A percentile compares a stretch with the other conserved stretches of the same genome.
These are phyloP conservation scores for Rosa chinensis DNA, from an alignment of 306 rosid genomes.

Conservation along the genomic window DNA sequence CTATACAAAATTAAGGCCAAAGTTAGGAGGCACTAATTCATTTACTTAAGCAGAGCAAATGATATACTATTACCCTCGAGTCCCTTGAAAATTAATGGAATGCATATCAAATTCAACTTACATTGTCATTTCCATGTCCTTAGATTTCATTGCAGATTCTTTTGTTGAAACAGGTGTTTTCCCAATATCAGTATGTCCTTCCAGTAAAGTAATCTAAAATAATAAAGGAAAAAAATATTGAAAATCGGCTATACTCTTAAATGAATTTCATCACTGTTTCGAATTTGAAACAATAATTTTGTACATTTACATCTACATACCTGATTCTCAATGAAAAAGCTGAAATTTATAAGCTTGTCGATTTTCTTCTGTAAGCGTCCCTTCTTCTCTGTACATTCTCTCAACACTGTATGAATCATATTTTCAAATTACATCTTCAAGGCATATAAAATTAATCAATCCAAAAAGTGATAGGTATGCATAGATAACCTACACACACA, in stretches of 20 bases:
- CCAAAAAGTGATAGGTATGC: background rate
- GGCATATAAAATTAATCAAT: background rate
- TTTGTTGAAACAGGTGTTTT: background rate
- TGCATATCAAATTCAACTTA: background rate
- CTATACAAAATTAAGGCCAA: background rate
- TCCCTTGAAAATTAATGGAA: background rate
- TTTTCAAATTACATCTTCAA: background rate
- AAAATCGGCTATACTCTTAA: background rate
- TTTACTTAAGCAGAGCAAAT: background rate
- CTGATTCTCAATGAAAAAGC: conserved; percentile 1
- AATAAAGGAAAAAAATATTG: background rate
- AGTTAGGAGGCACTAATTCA: background rate
- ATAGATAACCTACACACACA: too few relatives aligned
- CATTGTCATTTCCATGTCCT: background rate
- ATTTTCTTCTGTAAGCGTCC: background rate
- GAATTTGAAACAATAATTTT: background rate
- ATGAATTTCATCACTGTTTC: background rate
- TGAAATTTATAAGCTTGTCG: background rate
- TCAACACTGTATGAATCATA: background rate
- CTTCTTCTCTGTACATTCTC: background rate
- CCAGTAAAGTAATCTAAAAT: background rate
- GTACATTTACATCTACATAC: background rate
- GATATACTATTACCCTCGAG: background rate
- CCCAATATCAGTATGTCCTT: background rate
- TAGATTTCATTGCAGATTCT: background rate